Evolutionary conservation across 1,284 basidiomycete genomes (phyloP).

Genomic region (Trametes pubescens): DNA sequence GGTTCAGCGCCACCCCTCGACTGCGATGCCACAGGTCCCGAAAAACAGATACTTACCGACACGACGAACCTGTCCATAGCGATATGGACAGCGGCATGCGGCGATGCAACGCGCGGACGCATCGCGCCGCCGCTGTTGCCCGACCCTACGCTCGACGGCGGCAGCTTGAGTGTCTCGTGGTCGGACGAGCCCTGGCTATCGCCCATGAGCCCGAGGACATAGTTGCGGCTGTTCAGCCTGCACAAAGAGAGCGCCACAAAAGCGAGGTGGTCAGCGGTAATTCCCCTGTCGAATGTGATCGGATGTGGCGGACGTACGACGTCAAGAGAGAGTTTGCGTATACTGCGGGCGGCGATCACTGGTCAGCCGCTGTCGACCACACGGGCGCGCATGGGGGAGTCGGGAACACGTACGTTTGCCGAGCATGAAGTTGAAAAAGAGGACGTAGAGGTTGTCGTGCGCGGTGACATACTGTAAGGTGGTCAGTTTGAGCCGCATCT

Average conservation of each 20-base stretch:
- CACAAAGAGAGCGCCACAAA: not conserved
- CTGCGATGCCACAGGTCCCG: not conserved
- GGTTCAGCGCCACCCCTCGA: not conserved
- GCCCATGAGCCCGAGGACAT: slow-evolving; percentile 1
- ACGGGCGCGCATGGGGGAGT: not conserved
- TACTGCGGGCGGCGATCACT: not conserved
- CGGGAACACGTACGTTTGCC: slow-evolving; percentile 8
- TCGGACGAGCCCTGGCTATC: not conserved
- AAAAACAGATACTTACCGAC: not conserved
- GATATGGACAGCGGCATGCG: not conserved
- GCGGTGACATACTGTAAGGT: slow-evolving; percentile 2
- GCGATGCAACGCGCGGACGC: not conserved
- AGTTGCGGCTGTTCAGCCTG: slow-evolving; percentile 16
- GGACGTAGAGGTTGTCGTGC: slow-evolving; percentile 6
- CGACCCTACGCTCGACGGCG: not conserved
- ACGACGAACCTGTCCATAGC: slow-evolving; percentile 1
- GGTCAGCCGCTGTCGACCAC: not conserved
- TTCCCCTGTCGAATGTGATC: not conserved
- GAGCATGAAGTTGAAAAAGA: slow-evolving; percentile 17
- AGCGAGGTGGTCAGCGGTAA: not conserved
- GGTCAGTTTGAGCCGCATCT: not conserved
- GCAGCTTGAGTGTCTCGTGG: slow-evolving; percentile 6
- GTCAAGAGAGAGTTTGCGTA: slow-evolving; percentile 15
- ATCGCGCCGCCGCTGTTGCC: not conserved
- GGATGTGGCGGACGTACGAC: not conserved